Evolutionary conservation across 805 yeast genomes (phyloP).

Genomic region (Saccharomycopsis selenospora): DNA sequence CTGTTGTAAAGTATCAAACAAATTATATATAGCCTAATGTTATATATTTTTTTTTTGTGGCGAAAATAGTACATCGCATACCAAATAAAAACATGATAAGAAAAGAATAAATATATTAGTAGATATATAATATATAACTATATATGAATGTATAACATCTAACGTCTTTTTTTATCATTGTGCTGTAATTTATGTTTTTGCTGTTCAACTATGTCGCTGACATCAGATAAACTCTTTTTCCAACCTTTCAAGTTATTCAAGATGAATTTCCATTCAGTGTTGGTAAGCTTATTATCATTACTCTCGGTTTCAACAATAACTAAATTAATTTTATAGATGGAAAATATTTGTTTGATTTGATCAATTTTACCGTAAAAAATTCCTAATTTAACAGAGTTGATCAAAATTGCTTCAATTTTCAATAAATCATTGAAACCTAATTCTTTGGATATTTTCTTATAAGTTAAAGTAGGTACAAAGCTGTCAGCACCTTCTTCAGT

Average conservation of each 20-base stretch:
- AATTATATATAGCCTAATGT: no score
- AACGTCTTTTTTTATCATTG: not conserved
- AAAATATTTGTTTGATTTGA: constrained; percentile 20
- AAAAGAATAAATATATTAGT: no score
- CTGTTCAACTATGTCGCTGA: constrained; percentile 15
- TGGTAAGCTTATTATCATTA: constrained; percentile 10
- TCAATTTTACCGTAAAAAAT: constrained; percentile 20
- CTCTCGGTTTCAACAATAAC: constrained; percentile 8
- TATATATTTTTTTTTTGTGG: no score
- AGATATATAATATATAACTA: no score
- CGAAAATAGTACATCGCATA: no score
- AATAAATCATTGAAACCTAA: constrained; percentile 13
- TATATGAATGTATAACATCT: no score
- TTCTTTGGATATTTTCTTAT: constrained; percentile 20
- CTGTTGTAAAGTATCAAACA: no score
- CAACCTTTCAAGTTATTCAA: constrained; percentile 18
- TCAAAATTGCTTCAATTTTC: constrained; percentile 18
- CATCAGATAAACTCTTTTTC: constrained; percentile 18
- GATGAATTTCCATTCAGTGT: constrained; percentile 19
- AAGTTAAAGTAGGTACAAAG: constrained; percentile 16
- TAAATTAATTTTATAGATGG: constrained; percentile 20
- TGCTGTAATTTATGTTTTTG: constrained; percentile 12
- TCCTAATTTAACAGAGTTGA: constrained; percentile 18
- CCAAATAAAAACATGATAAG: no score
- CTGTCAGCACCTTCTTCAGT: constrained; percentile 16